Evolutionary conservation across 108 stramenopile species (phyloP), one percentile per base, ranked within the genome.

Genomic region (Skeletonema potamos): DNA sequence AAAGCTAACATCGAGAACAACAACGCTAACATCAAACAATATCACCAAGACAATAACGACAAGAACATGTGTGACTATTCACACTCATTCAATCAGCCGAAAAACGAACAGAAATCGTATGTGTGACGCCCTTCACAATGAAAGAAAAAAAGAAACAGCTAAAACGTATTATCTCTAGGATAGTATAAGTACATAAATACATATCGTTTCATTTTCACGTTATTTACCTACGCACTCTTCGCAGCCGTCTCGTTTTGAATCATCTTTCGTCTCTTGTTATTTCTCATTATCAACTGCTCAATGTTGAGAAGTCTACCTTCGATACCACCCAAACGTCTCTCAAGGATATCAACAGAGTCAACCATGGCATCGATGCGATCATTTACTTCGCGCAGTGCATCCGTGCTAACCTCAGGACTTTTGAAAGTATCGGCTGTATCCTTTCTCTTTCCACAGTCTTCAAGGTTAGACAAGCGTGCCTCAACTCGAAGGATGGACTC

Each of bases 221-320:
- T 37, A 37, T 10, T 37, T n/a, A n/a, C 36, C 36, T 46, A 46
- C 1, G 44, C 44, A 46, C 44, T 65, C 17, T 54, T 51, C 18
- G 28, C 64, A 30, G 64, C 26, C 28, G 43, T 11, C 9, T 48
- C 48, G 32, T 64, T 33, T 18, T 48, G 24, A 4, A n/a, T 15
- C 48, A n/a, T 15, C 48, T 51, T 51, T 3, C 48, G 22, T 9
- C 9, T 15, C 44, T 66, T 48, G 17, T 28, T 28, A 28, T 7
- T 2, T 15, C 10, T 66, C 64, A 66, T 30, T 12, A 66, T 26
- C 46, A 66, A 29, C 28, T 30, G 30, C 46, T 66, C 64, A 51
- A 66, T 66, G n/a, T 54, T 34, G 3, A 29, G 51, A 27, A 66
- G 2, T 32, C 64, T 66, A 27, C 46, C 24, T 32, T 66, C 64